phyloP scores from a whole-genome alignment of 2,329 filamentous ascomycete genomes.

The Epicoccum sorghinum region DNA sequence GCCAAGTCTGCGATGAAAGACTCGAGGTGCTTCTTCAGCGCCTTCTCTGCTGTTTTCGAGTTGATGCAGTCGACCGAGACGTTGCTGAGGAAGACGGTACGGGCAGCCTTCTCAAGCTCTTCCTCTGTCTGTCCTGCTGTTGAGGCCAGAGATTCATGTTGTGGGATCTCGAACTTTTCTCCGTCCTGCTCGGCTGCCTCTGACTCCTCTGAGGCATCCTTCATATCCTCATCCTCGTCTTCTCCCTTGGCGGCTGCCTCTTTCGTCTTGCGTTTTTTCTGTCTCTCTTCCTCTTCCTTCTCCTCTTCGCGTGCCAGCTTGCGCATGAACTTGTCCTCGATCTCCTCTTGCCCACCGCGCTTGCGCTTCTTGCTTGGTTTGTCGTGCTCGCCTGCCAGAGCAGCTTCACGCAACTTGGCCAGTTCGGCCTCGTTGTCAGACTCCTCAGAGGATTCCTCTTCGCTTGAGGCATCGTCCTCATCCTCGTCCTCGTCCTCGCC shows the following conservation, averaged over 20 bases:
- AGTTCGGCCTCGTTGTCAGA: conserved; percentile 34
- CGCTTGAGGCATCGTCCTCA: conserved; percentile 35
- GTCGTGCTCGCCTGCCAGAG: conserved; percentile 36
- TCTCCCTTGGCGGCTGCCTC: conserved; percentile 21
- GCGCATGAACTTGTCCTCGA: conserved; percentile 73
- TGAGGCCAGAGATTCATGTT: conserved; percentile 57
- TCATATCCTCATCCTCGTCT: conserved; percentile 35
- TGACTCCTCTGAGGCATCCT: conserved; percentile 18
- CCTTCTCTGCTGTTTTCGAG: conserved; percentile 80
- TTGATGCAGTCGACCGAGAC: conserved; percentile 83
- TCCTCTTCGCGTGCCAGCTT: conserved; percentile 61
- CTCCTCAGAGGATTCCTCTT: conserved; percentile 25
- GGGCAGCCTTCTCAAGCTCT: conserved; percentile 82
- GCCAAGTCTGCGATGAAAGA: conserved; percentile 68
- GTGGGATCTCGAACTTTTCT: conserved; percentile 59
- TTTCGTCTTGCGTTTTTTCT: conserved; percentile 46
- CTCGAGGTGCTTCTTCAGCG: conserved; percentile 75
- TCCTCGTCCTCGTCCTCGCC: conserved; percentile 41
- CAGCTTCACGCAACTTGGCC: conserved; percentile 34
- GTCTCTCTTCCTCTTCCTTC: conserved; percentile 47
- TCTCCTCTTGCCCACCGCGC: conserved; percentile 66
- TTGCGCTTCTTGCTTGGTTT: conserved; percentile 48
- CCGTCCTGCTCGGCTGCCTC: conserved; percentile 44
- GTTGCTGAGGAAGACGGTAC: conserved; percentile 93
- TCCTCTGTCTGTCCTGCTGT: conserved; percentile 49